Evolutionary conservation across 345 rosid species (phyloP).

Genomic region (Orychophragmus violaceus): DNA sequence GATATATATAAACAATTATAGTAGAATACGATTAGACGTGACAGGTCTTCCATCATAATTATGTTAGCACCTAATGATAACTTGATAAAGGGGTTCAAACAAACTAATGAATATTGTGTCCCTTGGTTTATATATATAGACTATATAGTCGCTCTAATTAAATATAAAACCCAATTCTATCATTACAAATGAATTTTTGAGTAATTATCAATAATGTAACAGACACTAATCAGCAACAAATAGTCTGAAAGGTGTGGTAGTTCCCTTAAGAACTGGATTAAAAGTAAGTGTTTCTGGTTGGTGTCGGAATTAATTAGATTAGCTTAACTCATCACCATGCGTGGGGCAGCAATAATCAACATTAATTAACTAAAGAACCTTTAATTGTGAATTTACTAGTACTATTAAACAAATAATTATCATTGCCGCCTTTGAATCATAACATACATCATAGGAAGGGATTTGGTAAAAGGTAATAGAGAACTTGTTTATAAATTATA

Average conservation of each 20-base stretch:
- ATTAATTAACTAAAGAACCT: no score
- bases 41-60: conserved; percentile 3
- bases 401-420: background rate
- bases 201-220: background rate
- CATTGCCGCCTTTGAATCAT: background rate
- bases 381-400: background rate
- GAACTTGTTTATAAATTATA: background rate
- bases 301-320: background rate
- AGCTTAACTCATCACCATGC: conserved; percentile 17
- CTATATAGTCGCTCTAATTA: conserved; percentile 13
- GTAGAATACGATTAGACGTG: conserved; percentile 13
- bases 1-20: background rate
- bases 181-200: background rate
- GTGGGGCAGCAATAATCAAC: conserved; percentile 15
- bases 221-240: no score
- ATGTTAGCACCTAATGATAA: conserved; percentile 24
- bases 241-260: no score
- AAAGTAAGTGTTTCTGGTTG: background rate
- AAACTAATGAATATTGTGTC: background rate
- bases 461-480: background rate
- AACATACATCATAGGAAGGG: background rate
- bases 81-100: conserved; percentile 8
- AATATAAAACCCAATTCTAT: background rate
- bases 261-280: no score
- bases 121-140: conserved; percentile 8